Evolutionary conservation across 2,329 filamentous ascomycete species (phyloP).

Genomic region (Trichoderma koningii): DNA sequence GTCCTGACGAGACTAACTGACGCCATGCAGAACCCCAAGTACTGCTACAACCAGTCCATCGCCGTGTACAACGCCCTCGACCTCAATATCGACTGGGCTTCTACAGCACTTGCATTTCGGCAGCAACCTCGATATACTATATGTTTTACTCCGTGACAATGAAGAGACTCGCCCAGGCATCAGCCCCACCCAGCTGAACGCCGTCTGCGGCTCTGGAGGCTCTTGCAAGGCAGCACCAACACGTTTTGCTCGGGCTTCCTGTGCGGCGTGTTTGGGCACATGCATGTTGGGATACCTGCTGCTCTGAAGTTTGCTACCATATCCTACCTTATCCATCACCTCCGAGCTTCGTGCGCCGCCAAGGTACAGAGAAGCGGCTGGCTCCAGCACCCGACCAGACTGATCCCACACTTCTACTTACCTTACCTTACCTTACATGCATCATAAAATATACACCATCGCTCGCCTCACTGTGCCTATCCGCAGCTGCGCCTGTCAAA

Average conservation of each 20-base stretch:
- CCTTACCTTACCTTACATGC: too few relatives aligned
- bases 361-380: conserved; percentile 1
- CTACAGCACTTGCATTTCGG: too few relatives aligned
- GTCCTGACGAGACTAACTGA: background rate
- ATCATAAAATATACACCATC: background rate
- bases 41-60: background rate
- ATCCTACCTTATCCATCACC: background rate
- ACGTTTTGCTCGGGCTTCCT: background rate
- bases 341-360: background rate
- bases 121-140: background rate
- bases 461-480: background rate
- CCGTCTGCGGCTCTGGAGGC: background rate
- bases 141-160: background rate
- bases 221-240: background rate
- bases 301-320: background rate
- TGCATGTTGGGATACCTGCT: background rate
- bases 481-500: conserved; percentile 8
- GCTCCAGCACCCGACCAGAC: too few relatives aligned
- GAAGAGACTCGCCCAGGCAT: conserved; percentile 24
- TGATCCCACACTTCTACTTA: too few relatives aligned
- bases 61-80: background rate
- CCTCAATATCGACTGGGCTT: too few relatives aligned
- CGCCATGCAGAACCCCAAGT: conserved; percentile 15
- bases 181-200: conserved; percentile 26
- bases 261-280: background rate